Evolutionary conservation across 139 green algal species (phyloP), one percentile per base, ranked within the genome.

Genomic region (Pseudopediastrum boryanum): DNA sequence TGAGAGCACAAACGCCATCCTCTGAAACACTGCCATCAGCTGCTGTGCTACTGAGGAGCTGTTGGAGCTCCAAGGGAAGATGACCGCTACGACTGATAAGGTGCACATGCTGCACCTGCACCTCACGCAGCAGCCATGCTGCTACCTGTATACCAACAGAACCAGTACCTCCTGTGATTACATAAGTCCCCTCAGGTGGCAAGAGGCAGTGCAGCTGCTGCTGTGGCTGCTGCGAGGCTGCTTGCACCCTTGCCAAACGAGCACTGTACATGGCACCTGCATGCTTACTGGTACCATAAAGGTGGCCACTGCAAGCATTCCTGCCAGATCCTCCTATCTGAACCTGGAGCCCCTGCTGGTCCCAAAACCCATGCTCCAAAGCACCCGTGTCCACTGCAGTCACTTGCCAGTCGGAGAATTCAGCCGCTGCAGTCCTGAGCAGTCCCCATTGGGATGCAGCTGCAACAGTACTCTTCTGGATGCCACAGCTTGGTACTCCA

Each of bases 131-230:
- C 43, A 90, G 82, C 85, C 85, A 90, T 1, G 36, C 42, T 0
- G 77, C 85, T 27, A 87, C 61, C 46, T 84, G 76, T 27, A 35
- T 62, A 10, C 59, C 85, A 13, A 81, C 71, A 27, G 78, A 64
- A 38, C 85, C 85, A n/a, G 52, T 67, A 13, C 85, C 85, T 27
- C 85, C 85, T 2, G 85, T 86, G 31, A 90, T 63, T 25, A 90
- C 59, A 58, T 79, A 87, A 1, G 71, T 84, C 27, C 85, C 85
- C 12, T 72, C 39, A 19, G 10, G 48, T 4, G 65, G 23, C 58
- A 51, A 0, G 25, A 41, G 23, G 72, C 58, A 56, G 41, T 1
- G 7, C 39, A 48, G 38, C 23, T 66, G 48, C 54, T 3, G 16
- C 31, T 61, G 46, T 10, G 39, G 73, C 10, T 31, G 43, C 23